A percentile compares a stretch with the other conserved stretches of the same genome.
Evolutionary conservation across 2,329 filamentous ascomycete genomes (phyloP).

Genomic region (Neonectria ditissima): DNA sequence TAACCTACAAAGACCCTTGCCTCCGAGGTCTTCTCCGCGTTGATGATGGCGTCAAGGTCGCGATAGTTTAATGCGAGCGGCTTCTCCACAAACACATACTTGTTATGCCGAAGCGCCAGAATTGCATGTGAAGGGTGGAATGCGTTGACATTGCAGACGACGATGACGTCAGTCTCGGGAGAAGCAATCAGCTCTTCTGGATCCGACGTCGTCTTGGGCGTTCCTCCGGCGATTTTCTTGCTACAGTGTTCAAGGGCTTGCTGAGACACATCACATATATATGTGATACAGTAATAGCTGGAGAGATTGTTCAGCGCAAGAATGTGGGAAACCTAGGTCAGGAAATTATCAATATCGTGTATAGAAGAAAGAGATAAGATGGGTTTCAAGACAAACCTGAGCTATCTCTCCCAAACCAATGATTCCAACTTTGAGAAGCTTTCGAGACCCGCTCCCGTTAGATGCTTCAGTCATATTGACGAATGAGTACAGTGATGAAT

Average conservation of each 20-base stretch:
- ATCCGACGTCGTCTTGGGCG: conserved; percentile 49
- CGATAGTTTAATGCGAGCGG: conserved; percentile 63
- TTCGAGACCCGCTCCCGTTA: conserved; percentile 1
- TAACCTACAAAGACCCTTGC: conserved; percentile 69
- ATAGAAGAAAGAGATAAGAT: not conserved
- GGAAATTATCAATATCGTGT: not conserved
- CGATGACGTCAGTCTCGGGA: conserved; percentile 62
- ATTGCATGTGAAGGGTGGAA: conserved; percentile 66
- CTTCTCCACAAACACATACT: conserved; percentile 71
- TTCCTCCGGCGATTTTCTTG: conserved; percentile 34
- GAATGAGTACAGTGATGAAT: not conserved
- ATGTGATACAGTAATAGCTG: conserved; percentile 58
- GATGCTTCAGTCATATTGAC: conserved; percentile 11
- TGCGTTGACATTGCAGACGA: conserved; percentile 65
- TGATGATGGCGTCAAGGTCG: conserved; percentile 59
- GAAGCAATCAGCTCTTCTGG: conserved; percentile 57
- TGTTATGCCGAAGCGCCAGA: conserved; percentile 64
- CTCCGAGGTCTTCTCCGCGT: conserved; percentile 57
- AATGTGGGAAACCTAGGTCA: conserved; percentile 62
- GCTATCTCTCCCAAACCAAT: conserved; percentile 29
- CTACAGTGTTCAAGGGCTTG: conserved; percentile 44
- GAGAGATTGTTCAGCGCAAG: conserved; percentile 59
- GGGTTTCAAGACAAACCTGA: conserved; percentile 14
- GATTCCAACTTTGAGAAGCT: conserved; percentile 21
- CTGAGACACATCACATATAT: conserved; percentile 64